Conservation (phyloP, 192 early-diverging fungal species). For the Coemansia sp. region DNA sequence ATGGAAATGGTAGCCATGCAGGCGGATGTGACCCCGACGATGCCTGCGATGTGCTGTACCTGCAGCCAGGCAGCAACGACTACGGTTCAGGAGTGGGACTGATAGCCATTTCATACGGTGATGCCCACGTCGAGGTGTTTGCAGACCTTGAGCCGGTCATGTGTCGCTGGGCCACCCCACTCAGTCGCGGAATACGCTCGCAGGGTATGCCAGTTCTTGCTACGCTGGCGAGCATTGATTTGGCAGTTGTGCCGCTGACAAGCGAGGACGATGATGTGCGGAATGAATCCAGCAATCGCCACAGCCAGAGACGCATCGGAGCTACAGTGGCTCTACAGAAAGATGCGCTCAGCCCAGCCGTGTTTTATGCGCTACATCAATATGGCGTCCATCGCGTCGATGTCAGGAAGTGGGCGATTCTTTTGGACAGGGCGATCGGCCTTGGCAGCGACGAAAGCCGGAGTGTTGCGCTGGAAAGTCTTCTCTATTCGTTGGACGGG, state of each 20-base stretch:
- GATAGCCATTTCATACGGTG: constrained; percentile 59
- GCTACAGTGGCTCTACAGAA: constrained; percentile 54
- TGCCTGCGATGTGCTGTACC: constrained; percentile 37
- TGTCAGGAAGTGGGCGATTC: constrained; percentile 57
- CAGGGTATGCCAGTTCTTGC: constrained; percentile 54
- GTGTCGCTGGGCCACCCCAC: constrained; percentile 33
- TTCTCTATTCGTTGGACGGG: constrained; percentile 28
- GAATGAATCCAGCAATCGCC: background rate
- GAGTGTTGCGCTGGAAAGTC: constrained; percentile 26
- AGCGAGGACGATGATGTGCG: background rate
- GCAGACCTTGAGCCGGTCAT: constrained; percentile 60
- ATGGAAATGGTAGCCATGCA: background rate
- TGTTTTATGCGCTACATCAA: constrained; percentile 69
- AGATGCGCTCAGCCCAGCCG: constrained; percentile 62
- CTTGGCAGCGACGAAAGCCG: constrained; percentile 18
- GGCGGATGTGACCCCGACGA: constrained; percentile 36
- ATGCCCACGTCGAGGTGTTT: constrained; percentile 65
- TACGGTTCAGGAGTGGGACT: constrained; percentile 49
- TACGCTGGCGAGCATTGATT: constrained; percentile 57
- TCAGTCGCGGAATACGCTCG: constrained; percentile 4
- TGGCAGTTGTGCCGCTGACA: constrained; percentile 39
- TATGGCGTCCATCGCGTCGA: constrained; percentile 68
- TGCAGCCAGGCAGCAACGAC: constrained; percentile 37
- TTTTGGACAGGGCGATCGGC: constrained; percentile 37
- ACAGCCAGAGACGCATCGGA: constrained; percentile 11